Percentiles rank a stretch among this genome's conserved stretches.
These are phyloP conservation scores for Calocybe gangraenosa DNA, from an alignment of 768 basidiomycete species.

Conservation along the genomic window DNA sequence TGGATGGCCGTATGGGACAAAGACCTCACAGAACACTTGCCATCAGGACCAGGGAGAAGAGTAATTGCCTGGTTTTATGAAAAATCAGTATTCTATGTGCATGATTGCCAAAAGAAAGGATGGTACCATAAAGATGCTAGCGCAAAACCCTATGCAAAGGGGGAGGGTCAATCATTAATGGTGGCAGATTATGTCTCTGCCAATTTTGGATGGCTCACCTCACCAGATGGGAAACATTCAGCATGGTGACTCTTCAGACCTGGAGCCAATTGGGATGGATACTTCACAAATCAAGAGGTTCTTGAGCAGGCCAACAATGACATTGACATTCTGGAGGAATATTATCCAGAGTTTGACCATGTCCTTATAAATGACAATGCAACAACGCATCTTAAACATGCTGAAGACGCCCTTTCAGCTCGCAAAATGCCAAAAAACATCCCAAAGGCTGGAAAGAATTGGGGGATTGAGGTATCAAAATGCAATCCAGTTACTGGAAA, in stretches of 20 bases:
- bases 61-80: constrained; percentile 31
- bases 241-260: constrained; percentile 19
- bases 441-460: constrained; percentile 17
- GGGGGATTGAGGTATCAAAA: constrained; percentile 16
- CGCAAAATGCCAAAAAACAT: constrained; percentile 28
- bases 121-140: constrained; percentile 26
- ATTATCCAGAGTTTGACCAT: constrained; percentile 21
- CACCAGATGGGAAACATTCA: constrained; percentile 10
- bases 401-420: constrained; percentile 28
- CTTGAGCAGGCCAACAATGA: constrained; percentile 18
- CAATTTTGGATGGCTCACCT: constrained; percentile 18
- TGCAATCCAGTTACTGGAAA: constrained; percentile 19
- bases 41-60: constrained; percentile 13
- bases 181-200: constrained; percentile 25
- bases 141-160: constrained; percentile 29
- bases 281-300: constrained; percentile 16
- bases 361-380: constrained; percentile 15
- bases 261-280: constrained; percentile 4
- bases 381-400: constrained; percentile 28
- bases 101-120: constrained; percentile 24
- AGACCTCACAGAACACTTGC: not conserved
- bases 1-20: constrained; percentile 2
- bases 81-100: constrained; percentile 35
- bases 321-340: constrained; percentile 21
- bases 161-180: constrained; percentile 37